These are phyloP conservation scores for Crithidia acanthocephali DNA, from an alignment of 208 protist species.

Conservation along the genomic window DNA sequence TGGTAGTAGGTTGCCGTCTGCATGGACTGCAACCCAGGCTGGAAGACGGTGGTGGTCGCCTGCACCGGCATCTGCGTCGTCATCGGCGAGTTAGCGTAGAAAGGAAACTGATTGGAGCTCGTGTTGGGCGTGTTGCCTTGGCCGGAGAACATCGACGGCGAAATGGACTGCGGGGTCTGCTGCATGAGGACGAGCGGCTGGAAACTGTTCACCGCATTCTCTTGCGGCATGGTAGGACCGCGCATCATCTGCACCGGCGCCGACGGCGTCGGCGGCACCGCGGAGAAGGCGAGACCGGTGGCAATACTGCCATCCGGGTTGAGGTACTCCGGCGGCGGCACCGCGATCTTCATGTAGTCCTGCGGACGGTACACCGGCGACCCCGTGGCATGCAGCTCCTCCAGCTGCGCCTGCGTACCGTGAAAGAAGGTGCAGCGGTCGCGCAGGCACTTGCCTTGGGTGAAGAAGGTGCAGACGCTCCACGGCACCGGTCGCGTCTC, in stretches of 20 bases:
- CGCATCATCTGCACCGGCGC: conserved; percentile 28
- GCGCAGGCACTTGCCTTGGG: conserved; percentile 66
- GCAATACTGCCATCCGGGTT: conserved; percentile 38
- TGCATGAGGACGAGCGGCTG: conserved; percentile 29
- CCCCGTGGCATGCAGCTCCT: conserved; percentile 46
- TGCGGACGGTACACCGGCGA: conserved; percentile 60
- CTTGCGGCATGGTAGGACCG: conserved; percentile 16
- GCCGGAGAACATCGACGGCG: conserved; percentile 15
- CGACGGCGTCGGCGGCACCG: neutral
- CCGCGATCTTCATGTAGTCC: conserved; percentile 74
- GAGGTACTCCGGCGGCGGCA: conserved; percentile 55
- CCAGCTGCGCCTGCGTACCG: conserved; percentile 63
- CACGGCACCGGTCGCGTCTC: conserved; percentile 64
- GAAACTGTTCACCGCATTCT: conserved; percentile 33
- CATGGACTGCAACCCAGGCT: conserved; percentile 11
- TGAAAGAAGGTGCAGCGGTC: conserved; percentile 82
- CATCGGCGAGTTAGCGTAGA: conserved; percentile 26
- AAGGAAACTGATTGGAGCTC: conserved; percentile 13
- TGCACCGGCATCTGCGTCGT: conserved; percentile 9
- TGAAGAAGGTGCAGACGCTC: conserved; percentile 74
- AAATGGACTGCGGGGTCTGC: conserved; percentile 23
- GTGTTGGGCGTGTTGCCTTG: conserved; percentile 12
- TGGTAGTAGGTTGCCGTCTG: conserved; percentile 30
- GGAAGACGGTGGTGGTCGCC: conserved; percentile 20
- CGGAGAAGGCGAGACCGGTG: conserved; percentile 18